phyloP scores from a whole-genome alignment of 2,329 filamentous ascomycete genomes.

The Fusarium goolgardi region DNA sequence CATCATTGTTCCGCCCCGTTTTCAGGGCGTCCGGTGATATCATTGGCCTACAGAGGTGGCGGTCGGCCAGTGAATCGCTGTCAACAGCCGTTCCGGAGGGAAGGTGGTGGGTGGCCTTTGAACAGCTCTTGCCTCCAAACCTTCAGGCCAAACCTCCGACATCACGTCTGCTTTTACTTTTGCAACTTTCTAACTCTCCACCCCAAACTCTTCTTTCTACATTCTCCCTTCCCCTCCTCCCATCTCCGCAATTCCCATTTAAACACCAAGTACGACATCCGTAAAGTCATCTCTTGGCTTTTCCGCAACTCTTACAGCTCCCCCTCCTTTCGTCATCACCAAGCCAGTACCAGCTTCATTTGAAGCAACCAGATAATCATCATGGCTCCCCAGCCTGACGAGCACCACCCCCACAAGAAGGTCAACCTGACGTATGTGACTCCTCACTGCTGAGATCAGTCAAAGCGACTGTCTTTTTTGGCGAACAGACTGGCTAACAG shows the following conservation, averaged over 20 bases:
- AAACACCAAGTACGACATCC: conserved; percentile 14
- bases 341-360: conserved; percentile 44
- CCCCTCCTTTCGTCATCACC: conserved; percentile 43
- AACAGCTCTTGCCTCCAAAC: conserved; percentile 44
- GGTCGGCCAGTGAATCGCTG: conserved; percentile 47
- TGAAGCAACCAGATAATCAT: conserved; percentile 56
- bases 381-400: conserved; percentile 76
- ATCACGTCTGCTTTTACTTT: conserved; percentile 36
- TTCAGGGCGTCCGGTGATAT: conserved; percentile 46
- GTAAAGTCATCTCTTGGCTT: conserved; percentile 40
- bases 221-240: not conserved
- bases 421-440: conserved; percentile 79
- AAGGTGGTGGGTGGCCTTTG: conserved; percentile 48
- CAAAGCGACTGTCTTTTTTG: not conserved
- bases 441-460: not conserved
- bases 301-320: conserved; percentile 32
- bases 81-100: conserved; percentile 42
- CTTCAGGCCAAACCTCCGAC: conserved; percentile 19
- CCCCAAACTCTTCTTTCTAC: conserved; percentile 20
- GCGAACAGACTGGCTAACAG: conserved; percentile 52
- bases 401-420: conserved; percentile 74
- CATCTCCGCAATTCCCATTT: conserved; percentile 15
- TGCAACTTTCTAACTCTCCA: conserved; percentile 34
- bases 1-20: conserved; percentile 54
- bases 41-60: conserved; percentile 51